These are phyloP conservation scores for Patellaria atrata DNA, from an alignment of 495 filamentous ascomycete species.

Conservation along the genomic window DNA sequence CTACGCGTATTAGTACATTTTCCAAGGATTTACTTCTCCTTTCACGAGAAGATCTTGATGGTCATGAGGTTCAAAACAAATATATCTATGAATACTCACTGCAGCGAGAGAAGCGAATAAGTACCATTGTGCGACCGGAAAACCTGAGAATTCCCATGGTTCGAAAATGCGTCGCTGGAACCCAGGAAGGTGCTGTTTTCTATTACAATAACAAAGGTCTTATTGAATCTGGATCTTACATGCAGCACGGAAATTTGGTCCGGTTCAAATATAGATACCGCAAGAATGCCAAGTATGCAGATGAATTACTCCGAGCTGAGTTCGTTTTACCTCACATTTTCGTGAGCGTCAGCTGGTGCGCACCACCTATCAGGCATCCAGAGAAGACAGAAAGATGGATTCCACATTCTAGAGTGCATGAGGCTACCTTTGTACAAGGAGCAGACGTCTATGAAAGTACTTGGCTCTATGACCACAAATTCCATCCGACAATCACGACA, in stretches of 20 bases:
- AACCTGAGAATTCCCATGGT: conserved; percentile 32
- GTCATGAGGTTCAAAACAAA: conserved; percentile 33
- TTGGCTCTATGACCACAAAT: conserved; percentile 50
- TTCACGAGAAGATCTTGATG: conserved; percentile 35
- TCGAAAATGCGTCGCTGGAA: conserved; percentile 35
- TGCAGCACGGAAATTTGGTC: conserved; percentile 40
- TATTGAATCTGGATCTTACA: conserved; percentile 39
- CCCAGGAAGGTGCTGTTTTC: conserved; percentile 33
- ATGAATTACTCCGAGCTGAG: conserved; percentile 43
- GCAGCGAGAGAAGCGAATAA: conserved; percentile 4
- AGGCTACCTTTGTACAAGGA: conserved; percentile 42
- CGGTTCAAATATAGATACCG: conserved; percentile 45
- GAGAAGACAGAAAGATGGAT: conserved; percentile 45
- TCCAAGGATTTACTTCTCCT: conserved; percentile 33
- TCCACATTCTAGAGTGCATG: conserved; percentile 43
- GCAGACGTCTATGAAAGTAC: conserved; percentile 39
- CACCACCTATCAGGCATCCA: conserved; percentile 36
- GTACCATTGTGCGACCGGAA: conserved; percentile 13
- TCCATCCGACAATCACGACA: conserved; percentile 43
- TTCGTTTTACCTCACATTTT: conserved; percentile 41
- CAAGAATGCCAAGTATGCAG: conserved; percentile 39
- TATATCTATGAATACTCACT: conserved; percentile 36
- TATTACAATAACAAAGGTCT: conserved; percentile 42
- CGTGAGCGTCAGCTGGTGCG: conserved; percentile 44
- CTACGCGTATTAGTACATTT: conserved; percentile 35